Percentiles rank a stretch among this genome's conserved stretches.
Evolutionary conservation across 306 rosid species (phyloP).

Genomic region (Mimosa bimucronata): DNA sequence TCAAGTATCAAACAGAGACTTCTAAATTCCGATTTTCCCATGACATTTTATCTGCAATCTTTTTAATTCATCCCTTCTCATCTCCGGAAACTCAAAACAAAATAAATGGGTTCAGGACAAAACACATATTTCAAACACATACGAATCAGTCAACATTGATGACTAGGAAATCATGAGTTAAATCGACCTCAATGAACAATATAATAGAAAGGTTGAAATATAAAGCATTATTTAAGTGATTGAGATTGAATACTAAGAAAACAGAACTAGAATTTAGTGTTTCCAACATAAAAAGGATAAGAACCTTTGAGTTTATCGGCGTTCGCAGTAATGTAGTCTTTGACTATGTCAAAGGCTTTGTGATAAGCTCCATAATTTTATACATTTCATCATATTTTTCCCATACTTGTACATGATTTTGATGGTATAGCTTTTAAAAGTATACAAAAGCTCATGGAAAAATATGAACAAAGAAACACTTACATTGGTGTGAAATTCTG

Average conservation of each 20-base stretch:
- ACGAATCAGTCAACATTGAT: not conserved
- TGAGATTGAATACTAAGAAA: not conserved
- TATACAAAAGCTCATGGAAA: too few relatives aligned
- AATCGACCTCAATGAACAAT: not conserved
- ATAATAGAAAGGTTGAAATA: not conserved
- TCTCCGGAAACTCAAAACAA: not conserved
- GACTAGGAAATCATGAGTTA: not conserved
- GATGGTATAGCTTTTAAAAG: too few relatives aligned
- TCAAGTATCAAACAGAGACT: too few relatives aligned
- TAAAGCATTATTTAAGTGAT: not conserved
- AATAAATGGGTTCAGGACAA: not conserved
- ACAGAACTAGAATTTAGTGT: not conserved
- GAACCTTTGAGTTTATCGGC: conserved; percentile 78
- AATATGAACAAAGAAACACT: too few relatives aligned
- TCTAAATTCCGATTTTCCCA: not conserved
- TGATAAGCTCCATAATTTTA: conserved; percentile 41
- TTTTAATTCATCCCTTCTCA: not conserved
- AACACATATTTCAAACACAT: not conserved
- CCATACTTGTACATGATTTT: too few relatives aligned
- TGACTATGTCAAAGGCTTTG: conserved; percentile 52
- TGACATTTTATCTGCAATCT: conserved; percentile 8
- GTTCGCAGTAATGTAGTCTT: conserved; percentile 70
- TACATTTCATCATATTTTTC: too few relatives aligned
- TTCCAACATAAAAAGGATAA: conserved; percentile 16
- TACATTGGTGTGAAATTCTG: too few relatives aligned